phyloP scores from a whole-genome alignment of 2,329 filamentous ascomycete genomes.

The Conoideocrella luteorostrata region DNA sequence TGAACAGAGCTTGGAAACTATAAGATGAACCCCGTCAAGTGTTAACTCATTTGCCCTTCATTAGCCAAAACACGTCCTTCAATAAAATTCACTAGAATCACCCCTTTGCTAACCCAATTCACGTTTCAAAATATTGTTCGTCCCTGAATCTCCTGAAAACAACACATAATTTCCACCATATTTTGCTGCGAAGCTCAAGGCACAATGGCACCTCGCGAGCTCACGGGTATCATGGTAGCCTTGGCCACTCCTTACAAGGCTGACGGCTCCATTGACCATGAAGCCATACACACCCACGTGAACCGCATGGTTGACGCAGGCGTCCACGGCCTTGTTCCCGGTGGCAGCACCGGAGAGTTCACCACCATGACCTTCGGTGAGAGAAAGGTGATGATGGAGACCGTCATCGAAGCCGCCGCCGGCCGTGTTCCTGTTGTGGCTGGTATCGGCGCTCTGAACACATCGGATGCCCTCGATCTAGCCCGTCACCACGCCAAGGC shows the following conservation, averaged over 20 bases:
- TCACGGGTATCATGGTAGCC: conserved; percentile 36
- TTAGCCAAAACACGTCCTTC: too few relatives aligned
- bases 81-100: too few relatives aligned
- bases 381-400: conserved; percentile 34
- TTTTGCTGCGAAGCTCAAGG: too few relatives aligned
- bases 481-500: conserved; percentile 8
- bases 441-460: conserved; percentile 35
- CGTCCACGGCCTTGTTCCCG: conserved; percentile 39
- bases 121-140: too few relatives aligned
- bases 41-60: too few relatives aligned
- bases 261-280: conserved; percentile 29
- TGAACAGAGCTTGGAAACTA: too few relatives aligned
- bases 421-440: conserved; percentile 32
- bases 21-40: too few relatives aligned
- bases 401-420: conserved; percentile 20
- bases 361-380: conserved; percentile 33
- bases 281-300: conserved; percentile 27
- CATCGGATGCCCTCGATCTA: conserved; percentile 13
- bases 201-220: too few relatives aligned
- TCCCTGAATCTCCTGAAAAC: too few relatives aligned
- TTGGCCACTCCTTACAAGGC: conserved; percentile 38
- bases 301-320: conserved; percentile 33
- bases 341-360: conserved; percentile 40
- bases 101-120: too few relatives aligned
- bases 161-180: too few relatives aligned